Evolutionary conservation across 805 yeast genomes (phyloP), one percentile per base, ranked within the genome.

Genomic region (Ogataea populi-albae): DNA sequence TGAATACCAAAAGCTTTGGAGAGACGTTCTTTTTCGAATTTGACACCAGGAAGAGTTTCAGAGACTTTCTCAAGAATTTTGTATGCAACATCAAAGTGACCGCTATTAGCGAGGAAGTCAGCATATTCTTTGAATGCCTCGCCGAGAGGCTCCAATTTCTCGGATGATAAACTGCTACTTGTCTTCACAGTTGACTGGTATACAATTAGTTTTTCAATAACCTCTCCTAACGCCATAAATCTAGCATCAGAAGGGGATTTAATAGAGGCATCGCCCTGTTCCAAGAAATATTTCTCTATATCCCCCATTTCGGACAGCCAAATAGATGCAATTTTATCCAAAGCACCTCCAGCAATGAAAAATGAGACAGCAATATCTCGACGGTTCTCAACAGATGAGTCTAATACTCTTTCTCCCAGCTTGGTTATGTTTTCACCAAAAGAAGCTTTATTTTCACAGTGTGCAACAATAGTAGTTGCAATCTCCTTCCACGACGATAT

Each of bases 401-500:
- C 54, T 34, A 77, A 62, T 16, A 93, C 62, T 47, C 96, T 76
- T 57, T 85, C 88, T 55, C 97, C 98, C 41, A 93, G 70, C 38
- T 69, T 70, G 20, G 77, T 64, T 42, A 85, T 72, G 43, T 80
- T 71, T 6, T 62, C 49, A 47, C 74, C 75, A 59, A 75, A 83
- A 26, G 69, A 69, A 3, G 62, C 62, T 4, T 62, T 62, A 44
- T 72, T 73, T 14, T 63, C 45, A 27, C 73, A 57, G 50, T 73
- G 82, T 3, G 86, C 73, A 35, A 77, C 58, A 37, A 89, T 73
- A 11, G 87, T 73, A 27, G 74, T 67, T n/a, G 88, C 86, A 47
- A 85, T 78, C 27, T 79, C 81, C 49, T 77, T 82, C 98, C 98
- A 93, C 46, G 85, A 79, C 4, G 69, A 51, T 25, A 89, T 78